Evolutionary conservation across 768 basidiomycete genomes (phyloP), one percentile per base, ranked within the genome.

Genomic region (Terana coerulea): DNA sequence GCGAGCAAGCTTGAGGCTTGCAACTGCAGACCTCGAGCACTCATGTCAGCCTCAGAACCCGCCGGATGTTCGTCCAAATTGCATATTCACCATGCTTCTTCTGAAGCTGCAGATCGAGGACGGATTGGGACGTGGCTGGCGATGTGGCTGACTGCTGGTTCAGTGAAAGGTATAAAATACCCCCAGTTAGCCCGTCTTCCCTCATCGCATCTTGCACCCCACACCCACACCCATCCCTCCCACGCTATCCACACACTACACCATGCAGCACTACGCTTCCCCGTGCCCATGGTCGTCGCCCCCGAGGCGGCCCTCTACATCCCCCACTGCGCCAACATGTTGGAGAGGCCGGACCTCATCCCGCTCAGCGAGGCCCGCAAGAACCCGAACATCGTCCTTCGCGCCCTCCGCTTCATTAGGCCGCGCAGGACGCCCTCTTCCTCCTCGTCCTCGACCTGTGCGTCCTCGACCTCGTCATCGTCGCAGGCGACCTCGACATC

Each of bases 251-350:
- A 5, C 28, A n/a, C 26, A 26, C 31, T 37, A 5, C 43, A 22
- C 11, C 17, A 46, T 46, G 45, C 45, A 46, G 45, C 34, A 46
- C 45, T 46, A 46, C 17, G 45, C 45, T 11, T 33, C 29, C 45
- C 45, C n/a, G 24, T 46, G 19, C 45, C 31, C 31, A 46, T 46
- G 45, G 30, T 46, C n/a, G n/a, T n/a, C 30, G 45, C 45, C 17
- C 45, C 45, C n/a, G 45, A 46, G 19, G 45, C 30, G 12, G 30
- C 45, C 24, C 45, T 33, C 6, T 46, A 33, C 45, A 46, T 46
- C 34, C 45, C 45, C 21, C 34, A 33, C 19, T n/a, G n/a, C n/a
- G 31, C 45, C 35, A n/a, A 5, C 35, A 19, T 19, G 15, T 5
- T 14, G 15, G 15, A 19, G 6, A 6, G 15, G 35, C 30, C 49